A percentile compares a stretch with the other conserved stretches of the same genome.
Evolutionary conservation across 1,284 basidiomycete genomes (phyloP).

Genomic region (Vanrija sp.): DNA sequence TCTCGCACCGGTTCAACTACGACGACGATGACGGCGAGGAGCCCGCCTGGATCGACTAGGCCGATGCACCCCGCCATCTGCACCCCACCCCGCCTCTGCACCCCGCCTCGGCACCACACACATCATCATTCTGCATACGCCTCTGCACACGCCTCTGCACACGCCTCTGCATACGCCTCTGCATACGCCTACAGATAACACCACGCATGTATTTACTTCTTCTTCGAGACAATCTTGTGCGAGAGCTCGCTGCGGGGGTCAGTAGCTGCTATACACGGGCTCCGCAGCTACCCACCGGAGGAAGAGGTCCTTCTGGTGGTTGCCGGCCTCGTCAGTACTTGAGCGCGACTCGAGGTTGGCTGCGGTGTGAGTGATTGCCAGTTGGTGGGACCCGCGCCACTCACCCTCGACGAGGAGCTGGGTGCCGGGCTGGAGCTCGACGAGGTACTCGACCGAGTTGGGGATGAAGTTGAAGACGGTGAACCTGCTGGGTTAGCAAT

Average conservation of each 20-base stretch:
- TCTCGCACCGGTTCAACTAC: not conserved
- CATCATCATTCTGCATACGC: not conserved
- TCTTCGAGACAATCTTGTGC: conserved; percentile 18
- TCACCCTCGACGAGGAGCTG: conserved; percentile 38
- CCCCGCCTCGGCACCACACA: not conserved
- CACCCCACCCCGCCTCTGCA: not conserved
- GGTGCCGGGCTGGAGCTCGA: conserved; percentile 28
- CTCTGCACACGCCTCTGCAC: not conserved
- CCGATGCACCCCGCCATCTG: not conserved
- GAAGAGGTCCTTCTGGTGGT: conserved; percentile 13
- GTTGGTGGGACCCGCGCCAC: not conserved
- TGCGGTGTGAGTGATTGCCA: conserved; percentile 2
- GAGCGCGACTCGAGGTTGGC: conserved; percentile 17
- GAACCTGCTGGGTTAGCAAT: conserved; percentile 26
- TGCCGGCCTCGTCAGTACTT: conserved; percentile 9
- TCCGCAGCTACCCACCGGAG: conserved; percentile 11
- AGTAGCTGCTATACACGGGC: not conserved
- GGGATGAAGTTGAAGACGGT: conserved; percentile 41
- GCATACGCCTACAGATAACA: not conserved
- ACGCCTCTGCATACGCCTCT: not conserved
- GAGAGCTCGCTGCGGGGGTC: conserved; percentile 13
- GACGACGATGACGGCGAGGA: conserved; percentile 10
- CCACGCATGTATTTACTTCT: conserved; percentile 4
- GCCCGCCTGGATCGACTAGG: conserved; percentile 17
- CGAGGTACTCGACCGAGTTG: conserved; percentile 20